Conservation (phyloP, 177 flowering plant genomes). For the Tripterygium wilfordii region DNA sequence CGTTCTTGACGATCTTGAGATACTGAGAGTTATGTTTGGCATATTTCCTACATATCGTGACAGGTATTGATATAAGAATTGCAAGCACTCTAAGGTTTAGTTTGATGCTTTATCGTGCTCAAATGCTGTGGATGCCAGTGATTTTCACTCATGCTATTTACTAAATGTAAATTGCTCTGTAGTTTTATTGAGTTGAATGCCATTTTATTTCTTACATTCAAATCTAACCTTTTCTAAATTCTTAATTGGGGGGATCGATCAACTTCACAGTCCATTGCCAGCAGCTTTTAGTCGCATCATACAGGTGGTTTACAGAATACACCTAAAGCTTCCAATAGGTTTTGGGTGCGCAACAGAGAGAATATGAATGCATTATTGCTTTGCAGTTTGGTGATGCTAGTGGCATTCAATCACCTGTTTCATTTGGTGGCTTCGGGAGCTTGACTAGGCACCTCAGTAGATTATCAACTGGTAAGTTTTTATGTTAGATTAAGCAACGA, state of each 20-base stretch:
- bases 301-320: conserved; percentile 49
- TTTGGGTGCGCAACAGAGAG: conserved; percentile 4
- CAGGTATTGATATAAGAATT: conserved; percentile 43
- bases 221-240: conserved; percentile 22
- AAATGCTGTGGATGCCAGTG: no score
- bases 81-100: not conserved
- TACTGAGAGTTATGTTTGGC: conserved; percentile 78
- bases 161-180: no score
- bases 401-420: conserved; percentile 96
- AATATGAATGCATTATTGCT: conserved; percentile 14
- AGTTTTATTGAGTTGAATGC: not conserved
- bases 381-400: conserved; percentile 98
- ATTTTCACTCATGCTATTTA: no score
- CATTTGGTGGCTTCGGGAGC: conserved; percentile 98
- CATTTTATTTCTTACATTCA: not conserved
- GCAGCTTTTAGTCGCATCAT: conserved; percentile 79
- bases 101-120: no score
- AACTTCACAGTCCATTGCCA: conserved; percentile 71
- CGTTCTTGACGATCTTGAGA: conserved; percentile 62
- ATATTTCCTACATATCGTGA: conserved; percentile 90
- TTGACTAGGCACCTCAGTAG: conserved; percentile 92
- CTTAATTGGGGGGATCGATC: conserved; percentile 14
- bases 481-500: not conserved
- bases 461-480: conserved; percentile 51
- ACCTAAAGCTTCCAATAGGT: conserved; percentile 11